phyloP scores from a whole-genome alignment of 306 rosid genomes.

The Hylodesmum podocarpum region DNA sequence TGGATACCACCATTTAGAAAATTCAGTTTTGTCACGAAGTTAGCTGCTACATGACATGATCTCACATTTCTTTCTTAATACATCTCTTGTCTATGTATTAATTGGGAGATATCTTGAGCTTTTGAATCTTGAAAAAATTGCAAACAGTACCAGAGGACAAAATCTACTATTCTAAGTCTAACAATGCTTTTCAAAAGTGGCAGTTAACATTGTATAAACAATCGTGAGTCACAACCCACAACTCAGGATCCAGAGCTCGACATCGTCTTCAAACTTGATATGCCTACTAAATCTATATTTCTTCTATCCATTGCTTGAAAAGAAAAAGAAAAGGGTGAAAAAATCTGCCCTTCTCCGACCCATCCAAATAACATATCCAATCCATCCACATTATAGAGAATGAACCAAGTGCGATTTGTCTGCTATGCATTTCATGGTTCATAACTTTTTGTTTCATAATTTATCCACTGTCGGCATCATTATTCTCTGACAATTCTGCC shows the following conservation, averaged over 20 bases:
- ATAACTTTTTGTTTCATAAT: not conserved
- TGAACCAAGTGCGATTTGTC: slow-evolving; percentile 3
- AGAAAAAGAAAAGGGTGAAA: not conserved
- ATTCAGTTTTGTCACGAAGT: slow-evolving; percentile 5
- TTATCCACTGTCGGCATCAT: not conserved
- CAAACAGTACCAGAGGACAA: not conserved
- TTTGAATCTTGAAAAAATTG: not conserved
- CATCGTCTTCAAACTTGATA: not conserved
- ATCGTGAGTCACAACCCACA: not conserved
- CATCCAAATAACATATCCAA: not conserved
- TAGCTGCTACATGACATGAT: not conserved
- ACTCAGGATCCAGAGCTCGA: not conserved
- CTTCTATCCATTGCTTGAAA: not conserved
- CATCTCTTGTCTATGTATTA: not conserved
- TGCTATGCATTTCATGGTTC: not conserved
- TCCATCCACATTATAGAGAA: not conserved
- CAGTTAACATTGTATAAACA: not conserved
- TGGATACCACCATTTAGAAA: not conserved
- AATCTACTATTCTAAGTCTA: not conserved
- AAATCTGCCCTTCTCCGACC: not conserved
- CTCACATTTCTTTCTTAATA: not conserved
- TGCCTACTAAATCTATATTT: slow-evolving; percentile 5
- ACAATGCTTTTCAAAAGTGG: slow-evolving; percentile 2
- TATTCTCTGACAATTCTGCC: slow-evolving; percentile 1
- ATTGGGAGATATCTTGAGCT: not conserved